These are phyloP conservation scores for Lactuca saligna DNA, from an alignment of 129 eudicot genomes.

Conservation along the genomic window DNA sequence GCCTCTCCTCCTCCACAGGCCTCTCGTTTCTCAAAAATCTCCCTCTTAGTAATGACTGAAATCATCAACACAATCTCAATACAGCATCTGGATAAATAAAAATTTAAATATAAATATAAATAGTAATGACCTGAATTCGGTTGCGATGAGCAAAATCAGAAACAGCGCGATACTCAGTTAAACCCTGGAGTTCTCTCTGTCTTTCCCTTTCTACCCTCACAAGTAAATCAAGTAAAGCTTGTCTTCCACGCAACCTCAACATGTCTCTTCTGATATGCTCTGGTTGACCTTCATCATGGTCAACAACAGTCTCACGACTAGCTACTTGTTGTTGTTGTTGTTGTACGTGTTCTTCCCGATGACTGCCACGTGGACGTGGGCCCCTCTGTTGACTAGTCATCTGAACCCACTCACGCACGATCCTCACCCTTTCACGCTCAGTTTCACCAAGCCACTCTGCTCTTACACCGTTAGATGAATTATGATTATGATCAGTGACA, in stretches of 20 bases:
- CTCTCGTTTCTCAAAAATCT: slow-evolving; percentile 88
- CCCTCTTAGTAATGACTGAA: slow-evolving; percentile 87
- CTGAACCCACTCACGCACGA: slow-evolving; percentile 96
- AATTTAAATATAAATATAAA: too few relatives aligned
- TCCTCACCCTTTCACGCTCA: slow-evolving; percentile 94
- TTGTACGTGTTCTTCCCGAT: slow-evolving; percentile 62
- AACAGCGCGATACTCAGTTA: slow-evolving; percentile 92
- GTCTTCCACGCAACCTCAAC: slow-evolving; percentile 92
- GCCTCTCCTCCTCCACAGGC: slow-evolving; percentile 83
- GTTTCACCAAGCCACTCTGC: slow-evolving; percentile 96
- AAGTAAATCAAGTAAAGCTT: slow-evolving; percentile 88
- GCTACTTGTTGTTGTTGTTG: slow-evolving; percentile 47
- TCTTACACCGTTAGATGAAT: slow-evolving; percentile 58
- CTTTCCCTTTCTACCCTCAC: slow-evolving; percentile 86
- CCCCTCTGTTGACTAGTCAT: slow-evolving; percentile 95
- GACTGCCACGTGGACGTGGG: slow-evolving; percentile 53
- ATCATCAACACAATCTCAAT: not conserved
- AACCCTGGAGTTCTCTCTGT: slow-evolving; percentile 89
- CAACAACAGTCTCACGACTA: slow-evolving; percentile 31
- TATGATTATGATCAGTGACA: slow-evolving; percentile 43
- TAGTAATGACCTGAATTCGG: slow-evolving; percentile 98
- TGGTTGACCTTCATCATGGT: slow-evolving; percentile 81
- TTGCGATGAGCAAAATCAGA: slow-evolving; percentile 97
- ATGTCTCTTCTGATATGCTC: slow-evolving; percentile 89
- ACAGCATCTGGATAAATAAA: too few relatives aligned